Conservation (phyloP, 176 grass and related monocot genomes). For the Microstegium vimineum region DNA sequence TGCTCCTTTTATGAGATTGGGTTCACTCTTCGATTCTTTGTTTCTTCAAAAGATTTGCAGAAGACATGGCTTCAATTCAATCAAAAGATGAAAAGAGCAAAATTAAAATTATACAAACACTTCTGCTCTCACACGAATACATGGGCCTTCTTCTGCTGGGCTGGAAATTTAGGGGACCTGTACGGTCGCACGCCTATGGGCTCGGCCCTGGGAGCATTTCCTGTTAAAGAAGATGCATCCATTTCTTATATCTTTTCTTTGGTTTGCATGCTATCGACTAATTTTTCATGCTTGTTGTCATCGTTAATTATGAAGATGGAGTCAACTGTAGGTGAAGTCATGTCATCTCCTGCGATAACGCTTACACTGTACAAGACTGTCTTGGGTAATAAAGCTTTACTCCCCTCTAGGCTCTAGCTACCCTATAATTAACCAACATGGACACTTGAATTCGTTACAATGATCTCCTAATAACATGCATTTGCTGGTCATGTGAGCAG, state of each 20-base stretch:
- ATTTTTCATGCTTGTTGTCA: background rate
- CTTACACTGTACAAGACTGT: conserved; percentile 59
- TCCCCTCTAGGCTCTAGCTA: background rate
- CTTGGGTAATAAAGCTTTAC: conserved; percentile 55
- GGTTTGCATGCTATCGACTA: background rate
- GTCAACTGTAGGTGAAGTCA: conserved; percentile 65
- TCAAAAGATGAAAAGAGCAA: too few species aligned
- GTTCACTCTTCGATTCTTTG: too few species aligned
- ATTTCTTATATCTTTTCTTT: background rate
- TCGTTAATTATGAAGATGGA: conserved; percentile 46
- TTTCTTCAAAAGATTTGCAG: too few species aligned
- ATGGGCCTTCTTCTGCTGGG: too few species aligned
- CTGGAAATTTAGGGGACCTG: too few species aligned
- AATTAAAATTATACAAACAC: background rate
- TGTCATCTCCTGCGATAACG: conserved; percentile 82
- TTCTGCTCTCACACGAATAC: background rate
- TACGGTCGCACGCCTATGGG: too few species aligned
- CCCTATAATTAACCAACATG: background rate
- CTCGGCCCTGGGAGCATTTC: background rate
- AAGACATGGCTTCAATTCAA: too few species aligned
- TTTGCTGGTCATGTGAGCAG: conserved; percentile 32
- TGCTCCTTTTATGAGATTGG: too few species aligned
- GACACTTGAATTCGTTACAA: background rate
- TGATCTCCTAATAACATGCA: background rate
- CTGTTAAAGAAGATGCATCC: background rate